phyloP scores from a whole-genome alignment of 2,329 filamentous ascomycete species.

The Dichotomopilus funicola region DNA sequence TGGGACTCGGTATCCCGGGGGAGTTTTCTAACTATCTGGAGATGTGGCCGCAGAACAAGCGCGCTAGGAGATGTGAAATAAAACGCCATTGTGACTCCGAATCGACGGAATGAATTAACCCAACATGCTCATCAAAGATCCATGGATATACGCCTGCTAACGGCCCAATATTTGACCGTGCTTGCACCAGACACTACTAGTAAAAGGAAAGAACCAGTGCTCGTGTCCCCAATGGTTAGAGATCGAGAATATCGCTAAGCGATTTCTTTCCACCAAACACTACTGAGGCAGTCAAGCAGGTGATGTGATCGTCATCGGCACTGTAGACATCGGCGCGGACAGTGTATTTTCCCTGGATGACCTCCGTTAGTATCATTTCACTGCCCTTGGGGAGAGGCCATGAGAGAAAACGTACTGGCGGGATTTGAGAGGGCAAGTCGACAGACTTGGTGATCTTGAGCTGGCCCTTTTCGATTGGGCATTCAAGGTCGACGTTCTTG shows the following conservation, averaged over 20 bases:
- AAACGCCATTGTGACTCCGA: too few relatives aligned
- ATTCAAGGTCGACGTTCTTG: conserved; percentile 78
- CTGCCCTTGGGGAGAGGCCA: not conserved
- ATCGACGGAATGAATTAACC: too few relatives aligned
- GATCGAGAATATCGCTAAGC: conserved; percentile 35
- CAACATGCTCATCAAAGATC: not conserved
- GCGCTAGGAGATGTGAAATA: too few relatives aligned
- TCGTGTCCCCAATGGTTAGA: conserved; percentile 20
- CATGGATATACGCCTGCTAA: too few relatives aligned
- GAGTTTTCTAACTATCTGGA: too few relatives aligned
- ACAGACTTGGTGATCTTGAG: conserved; percentile 72
- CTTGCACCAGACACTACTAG: too few relatives aligned
- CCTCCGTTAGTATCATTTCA: conserved; percentile 17
- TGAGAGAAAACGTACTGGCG: conserved; percentile 57
- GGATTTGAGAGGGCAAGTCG: conserved; percentile 78
- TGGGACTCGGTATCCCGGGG: too few relatives aligned
- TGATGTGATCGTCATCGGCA: conserved; percentile 66
- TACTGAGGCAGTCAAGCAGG: conserved; percentile 75
- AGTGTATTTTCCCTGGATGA: conserved; percentile 71
- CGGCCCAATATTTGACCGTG: too few relatives aligned
- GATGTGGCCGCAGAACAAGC: too few relatives aligned
- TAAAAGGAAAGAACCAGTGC: too few relatives aligned
- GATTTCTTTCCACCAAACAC: conserved; percentile 44
- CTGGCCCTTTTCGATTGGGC: conserved; percentile 76
- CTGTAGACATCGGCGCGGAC: conserved; percentile 82